phyloP scores from a whole-genome alignment of 352 stramenopile species.

The Globisporangium echinulatum region DNA sequence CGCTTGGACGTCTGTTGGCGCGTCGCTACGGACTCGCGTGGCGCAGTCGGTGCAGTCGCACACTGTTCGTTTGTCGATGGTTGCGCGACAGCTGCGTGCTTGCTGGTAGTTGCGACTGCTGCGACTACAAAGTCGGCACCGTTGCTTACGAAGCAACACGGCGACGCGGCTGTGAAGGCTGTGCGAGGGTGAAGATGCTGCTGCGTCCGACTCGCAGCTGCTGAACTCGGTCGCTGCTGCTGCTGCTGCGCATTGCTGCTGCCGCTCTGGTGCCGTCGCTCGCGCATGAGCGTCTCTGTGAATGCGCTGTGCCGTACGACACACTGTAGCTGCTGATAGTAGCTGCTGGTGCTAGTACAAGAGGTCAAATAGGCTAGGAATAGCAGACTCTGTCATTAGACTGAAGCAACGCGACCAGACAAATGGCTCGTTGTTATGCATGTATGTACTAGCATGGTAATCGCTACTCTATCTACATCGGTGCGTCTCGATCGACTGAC shows the following conservation, averaged over 20 bases:
- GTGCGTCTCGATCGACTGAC: background rate
- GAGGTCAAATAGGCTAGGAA: background rate
- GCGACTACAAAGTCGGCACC: background rate
- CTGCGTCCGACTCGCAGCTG: background rate
- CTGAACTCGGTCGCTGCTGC: background rate
- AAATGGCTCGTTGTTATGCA: background rate
- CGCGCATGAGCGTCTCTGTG: constrained; percentile 19
- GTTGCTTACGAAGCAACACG: background rate
- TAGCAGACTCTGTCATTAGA: background rate
- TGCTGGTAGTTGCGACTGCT: background rate
- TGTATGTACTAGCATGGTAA: background rate
- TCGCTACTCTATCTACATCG: background rate
- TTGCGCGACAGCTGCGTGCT: background rate
- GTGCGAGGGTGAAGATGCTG: background rate
- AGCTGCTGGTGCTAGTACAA: no score
- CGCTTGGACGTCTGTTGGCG: constrained; percentile 12
- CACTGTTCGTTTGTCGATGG: constrained; percentile 7
- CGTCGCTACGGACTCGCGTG: background rate
- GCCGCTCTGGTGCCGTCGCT: constrained; percentile 44
- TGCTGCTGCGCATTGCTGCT: constrained; percentile 37
- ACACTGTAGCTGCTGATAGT: no score
- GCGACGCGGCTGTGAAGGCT: background rate
- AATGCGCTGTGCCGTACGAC: no score
- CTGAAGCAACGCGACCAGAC: no score
- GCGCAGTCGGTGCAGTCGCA: constrained; percentile 17